These are phyloP conservation scores for Ceratocystis cubensis DNA, from an alignment of 2,329 filamentous ascomycete species.

Conservation along the genomic window DNA sequence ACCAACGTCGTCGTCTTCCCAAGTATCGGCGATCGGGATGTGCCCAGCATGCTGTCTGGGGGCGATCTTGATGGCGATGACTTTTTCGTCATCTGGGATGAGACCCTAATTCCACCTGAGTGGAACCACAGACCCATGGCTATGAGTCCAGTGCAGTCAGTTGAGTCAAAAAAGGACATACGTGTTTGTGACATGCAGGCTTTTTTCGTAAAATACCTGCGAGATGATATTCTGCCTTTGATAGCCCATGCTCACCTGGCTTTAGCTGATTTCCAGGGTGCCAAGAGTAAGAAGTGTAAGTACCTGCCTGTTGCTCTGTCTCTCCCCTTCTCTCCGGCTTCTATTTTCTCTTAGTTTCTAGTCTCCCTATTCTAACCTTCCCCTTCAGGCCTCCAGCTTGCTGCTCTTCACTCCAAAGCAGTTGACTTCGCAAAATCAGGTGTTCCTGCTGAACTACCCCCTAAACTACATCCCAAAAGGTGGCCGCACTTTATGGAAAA, in stretches of 20 bases:
- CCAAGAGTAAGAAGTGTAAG: conserved; percentile 56
- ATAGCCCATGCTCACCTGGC: conserved; percentile 79
- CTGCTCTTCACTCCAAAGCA: conserved; percentile 72
- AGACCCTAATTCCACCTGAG: conserved; percentile 51
- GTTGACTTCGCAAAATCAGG: conserved; percentile 95
- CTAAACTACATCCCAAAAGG: conserved; percentile 43
- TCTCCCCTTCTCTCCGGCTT: background rate
- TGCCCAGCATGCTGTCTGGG: conserved; percentile 90
- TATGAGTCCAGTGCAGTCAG: conserved; percentile 27
- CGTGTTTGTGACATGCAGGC: conserved; percentile 59
- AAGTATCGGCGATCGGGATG: conserved; percentile 65
- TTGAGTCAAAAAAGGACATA: conserved; percentile 45
- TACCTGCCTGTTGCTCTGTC: conserved; percentile 14
- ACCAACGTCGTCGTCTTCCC: conserved; percentile 82
- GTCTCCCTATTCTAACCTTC: background rate
- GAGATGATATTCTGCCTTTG: conserved; percentile 65
- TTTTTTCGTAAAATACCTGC: conserved; percentile 89
- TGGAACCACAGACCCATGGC: conserved; percentile 67
- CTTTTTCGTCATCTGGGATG: conserved; percentile 88
- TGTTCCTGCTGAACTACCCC: conserved; percentile 55
- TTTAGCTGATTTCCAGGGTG: conserved; percentile 56
- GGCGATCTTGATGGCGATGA: conserved; percentile 95
- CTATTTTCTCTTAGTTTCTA: background rate
- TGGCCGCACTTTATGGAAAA: conserved; percentile 91
- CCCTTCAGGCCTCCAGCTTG: conserved; percentile 51